Evolutionary conservation across 768 basidiomycete species (phyloP), one percentile per base, ranked within the genome.

Genomic region (Cyclocybe cylindracea): DNA sequence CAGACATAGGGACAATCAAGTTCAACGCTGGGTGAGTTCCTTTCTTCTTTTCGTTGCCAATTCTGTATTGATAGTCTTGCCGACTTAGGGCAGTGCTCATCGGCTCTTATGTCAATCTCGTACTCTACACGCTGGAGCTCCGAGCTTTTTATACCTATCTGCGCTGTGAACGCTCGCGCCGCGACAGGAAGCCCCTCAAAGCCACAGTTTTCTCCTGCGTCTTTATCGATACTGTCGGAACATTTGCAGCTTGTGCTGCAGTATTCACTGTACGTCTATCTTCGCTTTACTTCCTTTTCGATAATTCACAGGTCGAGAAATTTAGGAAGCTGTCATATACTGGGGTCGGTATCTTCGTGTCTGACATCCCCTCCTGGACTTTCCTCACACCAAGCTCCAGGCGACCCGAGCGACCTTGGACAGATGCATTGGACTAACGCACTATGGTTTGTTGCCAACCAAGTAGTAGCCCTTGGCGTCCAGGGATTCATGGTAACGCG

Each of bases 401-500:
- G 47, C 13, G 10, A 48, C 11, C 10, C 35, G 5, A 37, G 18
- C 5, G 36, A 11, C 34, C 4, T 48, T 4, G 5, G 35, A 6
- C 13, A 38, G 13, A 7, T 14, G 18, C 11, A 24, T 39, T 48
- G 47, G 47, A 13, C 47, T 5, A 5, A n/a, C 18, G 36, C 34
- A 5, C n/a, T 39, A 39, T n/a, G 7, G 13, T 19, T 39, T 11
- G 18, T 48, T n/a, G 13, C 37, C 7, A n/a, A 39, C 29, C 36
- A 18, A 3, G 10, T 48, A 10, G 38, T n/a, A 37, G 29, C 35
- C 11, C 34, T 48, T 31, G 37, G 40, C 7, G 34, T 48, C 13
- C 47, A 48, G 29, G 29, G 10, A 18, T 48, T 48, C 47, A 39
- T 48, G 47, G 36, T 48, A 13, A n/a, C 38, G n/a, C 47, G 47